Evolutionary conservation across 2,329 filamentous ascomycete genomes (phyloP).

Genomic region (Colletotrichum sp.): DNA sequence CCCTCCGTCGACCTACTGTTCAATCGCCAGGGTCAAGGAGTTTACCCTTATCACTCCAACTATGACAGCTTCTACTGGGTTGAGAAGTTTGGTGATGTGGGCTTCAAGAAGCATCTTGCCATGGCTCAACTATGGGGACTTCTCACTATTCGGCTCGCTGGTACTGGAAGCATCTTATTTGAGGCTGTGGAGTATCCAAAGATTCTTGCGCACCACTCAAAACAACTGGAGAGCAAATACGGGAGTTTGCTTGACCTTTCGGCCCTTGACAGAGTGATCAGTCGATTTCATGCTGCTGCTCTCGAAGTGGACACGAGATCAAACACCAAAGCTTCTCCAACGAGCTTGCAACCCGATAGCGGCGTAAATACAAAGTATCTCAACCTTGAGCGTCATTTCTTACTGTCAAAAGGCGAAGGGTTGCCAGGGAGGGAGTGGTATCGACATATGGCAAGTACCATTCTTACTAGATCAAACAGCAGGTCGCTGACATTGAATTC

Average conservation of each 20-base stretch:
- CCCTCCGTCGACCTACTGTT: slow-evolving; percentile 60
- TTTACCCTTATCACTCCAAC: slow-evolving; percentile 70
- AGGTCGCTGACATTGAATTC: background rate
- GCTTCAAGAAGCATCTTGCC: slow-evolving; percentile 56
- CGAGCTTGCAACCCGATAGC: background rate
- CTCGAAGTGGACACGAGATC: background rate
- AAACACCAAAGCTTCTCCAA: background rate
- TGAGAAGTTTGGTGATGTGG: slow-evolving; percentile 68
- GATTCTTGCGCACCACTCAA: background rate
- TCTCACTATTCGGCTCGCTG: slow-evolving; percentile 19
- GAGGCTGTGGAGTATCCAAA: background rate
- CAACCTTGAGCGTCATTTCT: background rate
- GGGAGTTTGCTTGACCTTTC: background rate
- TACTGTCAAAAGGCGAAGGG: background rate
- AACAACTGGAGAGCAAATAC: background rate
- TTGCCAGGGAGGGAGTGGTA: background rate
- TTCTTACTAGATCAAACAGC: background rate
- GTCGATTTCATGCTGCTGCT: background rate
- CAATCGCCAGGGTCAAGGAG: slow-evolving; percentile 29
- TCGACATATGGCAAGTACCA: background rate
- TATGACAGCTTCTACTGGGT: slow-evolving; percentile 80
- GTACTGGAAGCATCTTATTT: background rate
- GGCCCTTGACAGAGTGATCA: background rate
- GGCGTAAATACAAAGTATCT: background rate
- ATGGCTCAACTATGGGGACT: slow-evolving; percentile 49